phyloP scores from a whole-genome alignment of 176 grass and related monocot species.

The Oryza officinalis region DNA sequence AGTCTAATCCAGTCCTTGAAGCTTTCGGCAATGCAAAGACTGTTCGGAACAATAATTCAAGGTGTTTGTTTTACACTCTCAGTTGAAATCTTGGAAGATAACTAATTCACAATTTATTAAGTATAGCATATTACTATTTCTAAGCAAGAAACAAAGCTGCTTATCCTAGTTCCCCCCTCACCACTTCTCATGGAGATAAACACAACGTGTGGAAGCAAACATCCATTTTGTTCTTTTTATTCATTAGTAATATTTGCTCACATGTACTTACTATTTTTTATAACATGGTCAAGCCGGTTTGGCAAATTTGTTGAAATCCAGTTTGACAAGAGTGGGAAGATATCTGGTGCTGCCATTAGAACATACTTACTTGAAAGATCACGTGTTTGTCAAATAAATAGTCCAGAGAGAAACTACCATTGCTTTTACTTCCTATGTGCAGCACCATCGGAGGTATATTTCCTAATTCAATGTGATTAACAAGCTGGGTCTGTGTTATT shows the following conservation, averaged over 20 bases:
- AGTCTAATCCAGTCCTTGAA: slow-evolving; percentile 99
- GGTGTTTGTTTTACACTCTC: slow-evolving; percentile 42
- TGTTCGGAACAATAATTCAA: slow-evolving; percentile 93
- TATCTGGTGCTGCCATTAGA: slow-evolving; percentile 89
- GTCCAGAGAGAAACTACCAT: slow-evolving; percentile 95
- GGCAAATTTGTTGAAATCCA: slow-evolving; percentile 97
- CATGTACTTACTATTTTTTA: slow-evolving; percentile 25
- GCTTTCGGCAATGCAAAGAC: slow-evolving; percentile 98
- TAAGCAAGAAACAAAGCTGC: slow-evolving; percentile 14
- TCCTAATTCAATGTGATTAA: slow-evolving; percentile 27
- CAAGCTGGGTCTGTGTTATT: slow-evolving; percentile 1
- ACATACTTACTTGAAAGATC: slow-evolving; percentile 96
- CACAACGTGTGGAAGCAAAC: background rate
- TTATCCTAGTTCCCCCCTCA: background rate
- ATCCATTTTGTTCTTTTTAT: slow-evolving; percentile 1
- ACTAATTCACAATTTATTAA: slow-evolving; percentile 23
- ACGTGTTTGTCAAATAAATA: slow-evolving; percentile 87
- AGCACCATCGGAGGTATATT: slow-evolving; percentile 70
- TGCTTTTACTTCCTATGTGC: slow-evolving; percentile 92
- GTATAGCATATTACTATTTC: slow-evolving; percentile 28
- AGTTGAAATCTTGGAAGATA: slow-evolving; percentile 15
- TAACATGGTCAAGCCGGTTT: slow-evolving; percentile 67
- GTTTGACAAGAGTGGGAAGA: slow-evolving; percentile 84
- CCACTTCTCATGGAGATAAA: slow-evolving; percentile 3
- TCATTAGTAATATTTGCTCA: slow-evolving; percentile 25